Evolutionary conservation across 2,329 filamentous ascomycete species (phyloP).

Genomic region (Magnaporthales sp.): DNA sequence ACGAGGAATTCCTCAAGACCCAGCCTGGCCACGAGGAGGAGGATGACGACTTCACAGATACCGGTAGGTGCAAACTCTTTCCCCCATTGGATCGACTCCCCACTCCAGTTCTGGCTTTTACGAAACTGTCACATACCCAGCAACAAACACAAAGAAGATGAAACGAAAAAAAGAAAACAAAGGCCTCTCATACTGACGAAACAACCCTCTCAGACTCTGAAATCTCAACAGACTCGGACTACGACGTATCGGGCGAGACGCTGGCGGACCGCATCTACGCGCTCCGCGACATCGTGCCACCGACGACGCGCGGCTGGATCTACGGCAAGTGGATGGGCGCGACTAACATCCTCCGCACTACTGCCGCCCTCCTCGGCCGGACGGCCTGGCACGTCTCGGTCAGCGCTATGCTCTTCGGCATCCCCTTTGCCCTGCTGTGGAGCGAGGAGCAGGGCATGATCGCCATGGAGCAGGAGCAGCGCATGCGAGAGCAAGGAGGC

Average conservation of each 20-base stretch:
- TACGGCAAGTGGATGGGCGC: slow-evolving; percentile 49
- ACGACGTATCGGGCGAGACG: slow-evolving; percentile 48
- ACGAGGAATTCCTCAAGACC: slow-evolving; percentile 80
- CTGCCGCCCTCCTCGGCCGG: slow-evolving; percentile 69
- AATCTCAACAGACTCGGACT: slow-evolving; percentile 73
- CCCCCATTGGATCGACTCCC: slow-evolving; percentile 16
- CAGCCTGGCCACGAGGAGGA: slow-evolving; percentile 67
- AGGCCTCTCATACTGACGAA: not conserved
- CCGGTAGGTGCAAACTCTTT: slow-evolving; percentile 49
- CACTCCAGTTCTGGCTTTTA: slow-evolving; percentile 1
- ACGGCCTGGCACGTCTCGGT: slow-evolving; percentile 87
- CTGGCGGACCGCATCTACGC: slow-evolving; percentile 63
- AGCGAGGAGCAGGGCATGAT: slow-evolving; percentile 94
- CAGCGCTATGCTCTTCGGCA: slow-evolving; percentile 78
- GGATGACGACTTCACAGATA: slow-evolving; percentile 89
- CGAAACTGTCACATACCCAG: not conserved
- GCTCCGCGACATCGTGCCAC: slow-evolving; percentile 68
- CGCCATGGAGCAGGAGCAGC: slow-evolving; percentile 96
- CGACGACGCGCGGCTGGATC: slow-evolving; percentile 61
- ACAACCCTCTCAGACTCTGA: slow-evolving; percentile 55
- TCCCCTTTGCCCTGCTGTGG: slow-evolving; percentile 88
- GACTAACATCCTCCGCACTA: slow-evolving; percentile 47
- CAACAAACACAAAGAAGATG: not conserved
- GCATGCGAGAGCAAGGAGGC: slow-evolving; percentile 85
- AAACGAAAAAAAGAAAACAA: not conserved